Base-by-base conservation (phyloP, 225 moss, liverwort and hornwort genomes). In the Physcomitrellopsis africana region DNA sequence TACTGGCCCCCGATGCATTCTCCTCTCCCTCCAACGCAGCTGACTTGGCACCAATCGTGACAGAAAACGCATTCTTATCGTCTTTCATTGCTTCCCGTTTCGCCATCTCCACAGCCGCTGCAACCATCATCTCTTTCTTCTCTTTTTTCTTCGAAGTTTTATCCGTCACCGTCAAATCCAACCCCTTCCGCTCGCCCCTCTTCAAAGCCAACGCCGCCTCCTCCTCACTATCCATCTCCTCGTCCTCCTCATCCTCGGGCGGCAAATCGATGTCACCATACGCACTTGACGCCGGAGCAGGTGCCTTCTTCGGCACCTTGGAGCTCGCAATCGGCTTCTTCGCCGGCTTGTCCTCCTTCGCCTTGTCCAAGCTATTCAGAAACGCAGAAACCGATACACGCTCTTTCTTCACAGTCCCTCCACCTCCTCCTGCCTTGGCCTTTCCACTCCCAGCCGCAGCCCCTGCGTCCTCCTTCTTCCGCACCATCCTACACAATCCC, bases 1-100 rank as follows among this genome's bases (percentile, higher is more conserved):
- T 83, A 66, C 92, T 92, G 17, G 96, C 96, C 79, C 93, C 94
- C 43, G 78, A 78, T 8, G 77, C 84, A 5, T 70, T 82, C 69
- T 93, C 93, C 68, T 92, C 91, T 23, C 89, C 90, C 53, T 96
- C 96, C 77, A 92, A 56, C 0, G 81, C 65, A 0, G 96, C 79
- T 0, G 91, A 71, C 70, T 75, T 94, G 0, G 94, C 60, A 17
- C 93, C 96, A 76, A 96, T 94, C 49, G 89, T 91, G 2, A 96
- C 96, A 4, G 94, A 86, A 49, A 96, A 94, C 13, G 96, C 96
- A 82, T 91, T 91, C 72, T 65, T 79, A 2, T 96, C 94, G 59
- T 94, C 96, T 77, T 84, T 92, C 86, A 96, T 69, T 8, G 96
- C 92, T 77, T 96, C 96, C 75, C 85, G 87, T 47, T 87, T 87